Conservation (phyloP, 2,329 filamentous ascomycete species). For the Sporothrix luriei region DNA sequence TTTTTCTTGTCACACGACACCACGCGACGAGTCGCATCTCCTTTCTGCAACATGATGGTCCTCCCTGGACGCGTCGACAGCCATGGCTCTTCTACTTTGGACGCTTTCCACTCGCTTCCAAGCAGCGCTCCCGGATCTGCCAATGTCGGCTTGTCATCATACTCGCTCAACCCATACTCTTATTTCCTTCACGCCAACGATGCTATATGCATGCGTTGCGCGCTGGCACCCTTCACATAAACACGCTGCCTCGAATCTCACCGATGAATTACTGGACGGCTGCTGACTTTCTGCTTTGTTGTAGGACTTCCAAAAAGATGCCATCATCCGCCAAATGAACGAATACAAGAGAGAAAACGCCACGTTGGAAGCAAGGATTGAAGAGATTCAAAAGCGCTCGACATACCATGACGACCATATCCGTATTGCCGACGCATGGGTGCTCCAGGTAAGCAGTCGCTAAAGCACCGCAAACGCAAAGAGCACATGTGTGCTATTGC, state of each 20-base stretch:
- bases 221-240: background rate
- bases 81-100: background rate
- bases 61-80: too few relatives aligned
- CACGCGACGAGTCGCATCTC: slow-evolving; percentile 36
- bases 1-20: slow-evolving; percentile 40
- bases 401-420: slow-evolving; percentile 90
- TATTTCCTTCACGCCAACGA: background rate
- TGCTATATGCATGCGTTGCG: background rate
- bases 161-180: background rate
- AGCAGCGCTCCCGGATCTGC: background rate
- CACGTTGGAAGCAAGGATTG: slow-evolving; percentile 77
- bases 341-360: slow-evolving; percentile 92
- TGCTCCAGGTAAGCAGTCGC: slow-evolving; percentile 69
- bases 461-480: too few relatives aligned
- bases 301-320: slow-evolving; percentile 91
- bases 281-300: slow-evolving; percentile 43
- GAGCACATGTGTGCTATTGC: background rate
- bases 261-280: background rate
- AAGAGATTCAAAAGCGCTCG: slow-evolving; percentile 75
- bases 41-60: background rate
- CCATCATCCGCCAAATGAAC: slow-evolving; percentile 95
- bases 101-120: background rate
- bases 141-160: background rate
- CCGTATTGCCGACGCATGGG: slow-evolving; percentile 88
- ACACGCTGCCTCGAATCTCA: background rate